Base-by-base conservation (phyloP, 345 rosid species). In the Eucalyptus sp. region DNA sequence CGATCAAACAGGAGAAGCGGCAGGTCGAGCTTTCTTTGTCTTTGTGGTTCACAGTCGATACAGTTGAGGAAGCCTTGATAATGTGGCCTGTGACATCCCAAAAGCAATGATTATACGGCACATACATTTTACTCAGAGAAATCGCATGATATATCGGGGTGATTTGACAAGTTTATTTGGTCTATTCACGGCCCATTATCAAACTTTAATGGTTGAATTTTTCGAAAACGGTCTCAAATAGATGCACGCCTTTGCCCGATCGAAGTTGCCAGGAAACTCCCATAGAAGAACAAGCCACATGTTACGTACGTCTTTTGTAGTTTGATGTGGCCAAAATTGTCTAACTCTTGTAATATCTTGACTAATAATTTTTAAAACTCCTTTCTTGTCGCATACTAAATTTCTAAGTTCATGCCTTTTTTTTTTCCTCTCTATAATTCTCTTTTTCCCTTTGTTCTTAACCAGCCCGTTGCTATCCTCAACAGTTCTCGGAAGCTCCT, bases 21-120 rank as follows among this genome's bases (percentile, higher is more conserved):
- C 1, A 89, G 90, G 90, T 94, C 92, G 20, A 94, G 90, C 90
- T 89, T 4, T 94, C 92, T 54, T 52, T 52, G 58, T 20, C 58
- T 52, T 89, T 92, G 83, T 92, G 91, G 60, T 94, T 94, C 2
- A 92, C 93, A 12, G 94, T 93, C 93, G 4, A 91, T 90, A 86
- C 92, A 93, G 80, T 94, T 93, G 7, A 93, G 90, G 24, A 93
- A 50, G 11, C 94, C 93, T 4, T 4, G 94, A 93, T 8, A 92
- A 88, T 10, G 94, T 92, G 86, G 91, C 89, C 92, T 89, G 76
- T 48, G 5, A 71, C 83, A 18, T 71, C 83, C 83, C 83, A 71
- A 71, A 71, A 37, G 46, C 41, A 62, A 43, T 31, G 46, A 3
- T 46, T 71, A 71, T 18, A 71, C 13, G 25, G 46, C 46, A 37